Conservation (phyloP, 352 stramenopile species). For the Pythium folliculosum region DNA sequence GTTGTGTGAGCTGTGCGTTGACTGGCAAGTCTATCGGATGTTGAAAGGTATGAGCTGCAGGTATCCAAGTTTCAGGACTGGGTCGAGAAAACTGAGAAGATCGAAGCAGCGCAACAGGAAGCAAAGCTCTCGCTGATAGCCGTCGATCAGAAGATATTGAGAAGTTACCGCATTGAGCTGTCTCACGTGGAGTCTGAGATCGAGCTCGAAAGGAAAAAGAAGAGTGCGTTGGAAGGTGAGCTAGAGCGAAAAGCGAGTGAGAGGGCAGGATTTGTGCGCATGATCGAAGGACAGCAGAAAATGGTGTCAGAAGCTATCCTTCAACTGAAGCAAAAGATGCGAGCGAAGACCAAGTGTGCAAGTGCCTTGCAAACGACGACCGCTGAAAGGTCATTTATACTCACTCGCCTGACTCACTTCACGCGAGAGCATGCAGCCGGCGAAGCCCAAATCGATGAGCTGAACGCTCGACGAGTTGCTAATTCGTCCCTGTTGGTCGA, state of each 20-base stretch:
- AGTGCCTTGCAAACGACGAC: conserved; percentile 1
- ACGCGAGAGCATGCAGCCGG: conserved; percentile 2
- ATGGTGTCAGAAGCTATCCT: not conserved
- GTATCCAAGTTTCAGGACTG: conserved; percentile 27
- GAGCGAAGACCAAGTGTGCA: conserved; percentile 2
- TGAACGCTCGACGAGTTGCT: not conserved
- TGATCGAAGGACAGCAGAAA: not conserved
- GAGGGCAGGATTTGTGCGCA: not conserved
- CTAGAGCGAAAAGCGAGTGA: not conserved
- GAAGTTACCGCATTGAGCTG: not conserved
- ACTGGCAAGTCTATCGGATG: not conserved
- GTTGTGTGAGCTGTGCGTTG: not conserved
- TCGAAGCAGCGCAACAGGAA: not conserved
- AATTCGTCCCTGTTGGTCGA: not conserved
- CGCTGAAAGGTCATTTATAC: not conserved
- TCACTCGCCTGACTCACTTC: conserved; percentile 6
- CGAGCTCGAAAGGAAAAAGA: not conserved
- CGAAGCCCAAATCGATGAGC: not conserved
- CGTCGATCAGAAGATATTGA: conserved; percentile 8
- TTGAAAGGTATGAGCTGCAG: not conserved
- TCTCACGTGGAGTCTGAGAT: not conserved
- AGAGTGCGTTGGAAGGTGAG: not conserved
- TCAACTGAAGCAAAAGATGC: not conserved
- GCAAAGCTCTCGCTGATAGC: not conserved
- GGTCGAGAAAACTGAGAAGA: conserved; percentile 21